Conservation (phyloP, 768 basidiomycete genomes). For the Lactarius hengduanensis region DNA sequence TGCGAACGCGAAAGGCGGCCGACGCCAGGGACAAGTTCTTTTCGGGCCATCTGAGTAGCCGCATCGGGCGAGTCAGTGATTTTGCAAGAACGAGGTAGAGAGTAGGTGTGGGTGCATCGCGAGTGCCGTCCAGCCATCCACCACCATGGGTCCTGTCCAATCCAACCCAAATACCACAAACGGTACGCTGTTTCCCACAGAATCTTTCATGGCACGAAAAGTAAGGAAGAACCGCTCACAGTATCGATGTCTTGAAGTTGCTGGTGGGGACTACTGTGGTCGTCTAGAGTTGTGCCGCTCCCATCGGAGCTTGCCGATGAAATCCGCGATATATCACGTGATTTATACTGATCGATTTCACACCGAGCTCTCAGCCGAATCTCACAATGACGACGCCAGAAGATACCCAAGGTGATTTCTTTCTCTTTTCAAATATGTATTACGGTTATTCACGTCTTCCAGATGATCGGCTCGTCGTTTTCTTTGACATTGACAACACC, state of each 20-base stretch:
- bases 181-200: background rate
- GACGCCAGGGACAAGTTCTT: constrained; percentile 78
- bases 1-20: constrained; percentile 82
- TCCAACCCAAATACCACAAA: constrained; percentile 8
- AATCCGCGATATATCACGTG: constrained; percentile 8
- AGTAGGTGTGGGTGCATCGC: constrained; percentile 37
- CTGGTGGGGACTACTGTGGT: constrained; percentile 32
- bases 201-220: background rate
- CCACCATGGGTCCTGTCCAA: constrained; percentile 29
- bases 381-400: constrained; percentile 18
- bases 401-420: constrained; percentile 15
- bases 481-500: constrained; percentile 89
- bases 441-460: background rate
- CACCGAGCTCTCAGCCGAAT: background rate
- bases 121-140: constrained; percentile 36
- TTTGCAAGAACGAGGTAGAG: background rate
- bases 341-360: background rate
- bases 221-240: constrained; percentile 39
- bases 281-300: constrained; percentile 23
- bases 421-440: background rate
- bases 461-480: constrained; percentile 65
- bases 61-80: constrained; percentile 21
- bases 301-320: constrained; percentile 22
- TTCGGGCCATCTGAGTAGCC: constrained; percentile 71
- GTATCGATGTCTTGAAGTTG: constrained; percentile 45